A percentile compares a stretch with the other conserved stretches of the same genome.
phyloP scores from a whole-genome alignment of 2,329 filamentous ascomycete genomes.

The Endoconidiophora polonica region DNA sequence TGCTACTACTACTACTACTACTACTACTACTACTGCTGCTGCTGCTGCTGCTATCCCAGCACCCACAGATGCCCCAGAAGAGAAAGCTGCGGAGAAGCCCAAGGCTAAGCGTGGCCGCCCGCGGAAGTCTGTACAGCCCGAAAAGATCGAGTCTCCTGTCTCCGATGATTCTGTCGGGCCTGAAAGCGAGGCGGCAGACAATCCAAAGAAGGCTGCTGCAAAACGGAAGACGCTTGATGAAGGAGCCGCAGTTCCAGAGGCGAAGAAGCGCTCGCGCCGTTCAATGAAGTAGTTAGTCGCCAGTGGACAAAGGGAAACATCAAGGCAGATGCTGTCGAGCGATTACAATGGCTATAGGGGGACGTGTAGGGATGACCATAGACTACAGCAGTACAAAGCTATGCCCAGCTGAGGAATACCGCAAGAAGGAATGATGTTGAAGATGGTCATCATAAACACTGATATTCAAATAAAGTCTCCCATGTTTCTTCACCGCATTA shows the following conservation, averaged over 20 bases:
- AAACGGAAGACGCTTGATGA: constrained; percentile 9
- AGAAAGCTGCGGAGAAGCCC: neutral
- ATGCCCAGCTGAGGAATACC: neutral
- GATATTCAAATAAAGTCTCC: too few relatives aligned
- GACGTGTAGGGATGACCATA: too few relatives aligned
- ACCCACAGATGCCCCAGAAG: neutral
- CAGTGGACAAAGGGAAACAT: too few relatives aligned
- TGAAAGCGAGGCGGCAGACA: neutral
- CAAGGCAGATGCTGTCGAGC: too few relatives aligned
- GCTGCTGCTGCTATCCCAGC: too few relatives aligned
- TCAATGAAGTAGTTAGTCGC: constrained; percentile 2
- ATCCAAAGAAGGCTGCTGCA: neutral
- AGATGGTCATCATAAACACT: too few relatives aligned
- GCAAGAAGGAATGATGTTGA: too few relatives aligned
- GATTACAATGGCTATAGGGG: too few relatives aligned
- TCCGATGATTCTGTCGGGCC: too few relatives aligned
- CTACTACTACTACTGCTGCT: too few relatives aligned
- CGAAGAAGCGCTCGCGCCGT: constrained; percentile 6
- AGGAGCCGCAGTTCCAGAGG: neutral
- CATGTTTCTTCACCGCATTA: too few relatives aligned
- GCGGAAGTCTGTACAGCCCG: neutral
- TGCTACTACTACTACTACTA: neutral
- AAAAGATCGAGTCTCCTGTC: too few relatives aligned
- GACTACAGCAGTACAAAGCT: neutral
- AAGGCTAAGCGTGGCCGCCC: constrained; percentile 3